Conservation (phyloP, 2,329 filamentous ascomycete genomes). For the Fusarium hainanense region DNA sequence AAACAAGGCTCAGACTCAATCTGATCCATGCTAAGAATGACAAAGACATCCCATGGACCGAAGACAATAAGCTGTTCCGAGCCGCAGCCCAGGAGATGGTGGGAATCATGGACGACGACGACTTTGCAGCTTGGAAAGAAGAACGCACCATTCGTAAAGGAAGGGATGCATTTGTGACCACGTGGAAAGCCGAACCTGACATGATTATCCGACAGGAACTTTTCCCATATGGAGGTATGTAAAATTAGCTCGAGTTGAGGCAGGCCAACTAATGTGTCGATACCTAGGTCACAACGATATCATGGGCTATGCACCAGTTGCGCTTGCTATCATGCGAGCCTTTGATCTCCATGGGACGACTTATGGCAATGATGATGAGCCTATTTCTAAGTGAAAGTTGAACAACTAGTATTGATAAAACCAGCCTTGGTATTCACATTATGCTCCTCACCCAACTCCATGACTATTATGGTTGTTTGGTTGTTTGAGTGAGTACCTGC, state of each 20-base stretch:
- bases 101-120: slow-evolving; percentile 50
- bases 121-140: slow-evolving; percentile 59
- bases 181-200: slow-evolving; percentile 57
- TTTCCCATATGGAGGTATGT: slow-evolving; percentile 66
- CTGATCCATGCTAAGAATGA: slow-evolving; percentile 87
- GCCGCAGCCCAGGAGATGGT: slow-evolving; percentile 66
- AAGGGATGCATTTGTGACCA: slow-evolving; percentile 61
- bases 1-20: slow-evolving; percentile 69
- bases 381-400: background rate
- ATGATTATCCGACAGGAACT: slow-evolving; percentile 65
- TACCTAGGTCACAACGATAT: slow-evolving; percentile 74
- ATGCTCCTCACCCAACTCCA: background rate
- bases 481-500: background rate
- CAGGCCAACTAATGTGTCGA: background rate
- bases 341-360: slow-evolving; percentile 62
- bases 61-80: slow-evolving; percentile 73
- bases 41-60: slow-evolving; percentile 80
- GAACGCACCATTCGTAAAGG: slow-evolving; percentile 56
- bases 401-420: background rate
- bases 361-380: slow-evolving; percentile 35
- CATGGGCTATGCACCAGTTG: slow-evolving; percentile 72
- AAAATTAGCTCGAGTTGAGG: background rate
- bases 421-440: background rate
- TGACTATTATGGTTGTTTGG: background rate
- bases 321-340: slow-evolving; percentile 72